These are phyloP conservation scores for Astrephomene gubernaculifera DNA, from an alignment of 139 green algal genomes.

Conservation along the genomic window DNA sequence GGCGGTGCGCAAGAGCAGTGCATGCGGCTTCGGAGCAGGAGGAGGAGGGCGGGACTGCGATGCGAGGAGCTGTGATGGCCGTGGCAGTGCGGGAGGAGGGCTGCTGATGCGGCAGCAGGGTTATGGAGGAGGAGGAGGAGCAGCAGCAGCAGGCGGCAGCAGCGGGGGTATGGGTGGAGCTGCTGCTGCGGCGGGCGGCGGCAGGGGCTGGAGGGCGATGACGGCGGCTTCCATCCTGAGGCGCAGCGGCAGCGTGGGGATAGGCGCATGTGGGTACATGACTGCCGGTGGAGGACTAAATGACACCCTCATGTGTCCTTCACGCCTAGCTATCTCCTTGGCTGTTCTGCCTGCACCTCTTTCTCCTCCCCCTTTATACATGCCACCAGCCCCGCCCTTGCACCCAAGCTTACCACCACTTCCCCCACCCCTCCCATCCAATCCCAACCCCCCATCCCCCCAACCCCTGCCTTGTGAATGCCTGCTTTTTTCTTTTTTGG, in stretches of 20 bases:
- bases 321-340: background rate
- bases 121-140: too few relatives aligned
- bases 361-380: background rate
- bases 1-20: slow-evolving; percentile 52
- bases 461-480: too few relatives aligned
- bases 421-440: background rate
- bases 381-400: background rate
- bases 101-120: too few relatives aligned
- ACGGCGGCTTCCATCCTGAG: slow-evolving; percentile 5
- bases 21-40: background rate
- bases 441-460: too few relatives aligned
- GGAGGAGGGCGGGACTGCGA: background rate
- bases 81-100: background rate
- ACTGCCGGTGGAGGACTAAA: too few relatives aligned
- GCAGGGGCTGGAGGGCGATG: slow-evolving; percentile 10
- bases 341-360: background rate
- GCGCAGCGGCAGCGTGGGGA: background rate
- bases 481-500: too few relatives aligned
- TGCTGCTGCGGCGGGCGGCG: too few relatives aligned
- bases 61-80: slow-evolving; percentile 32
- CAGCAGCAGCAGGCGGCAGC: background rate
- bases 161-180: too few relatives aligned
- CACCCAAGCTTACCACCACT: background rate
- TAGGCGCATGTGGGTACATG: slow-evolving; percentile 10
- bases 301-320: background rate